Evolutionary conservation across 192 early-diverging fungal species (phyloP), one percentile per base, ranked within the genome.

Genomic region (Lobosporangium transversale): DNA sequence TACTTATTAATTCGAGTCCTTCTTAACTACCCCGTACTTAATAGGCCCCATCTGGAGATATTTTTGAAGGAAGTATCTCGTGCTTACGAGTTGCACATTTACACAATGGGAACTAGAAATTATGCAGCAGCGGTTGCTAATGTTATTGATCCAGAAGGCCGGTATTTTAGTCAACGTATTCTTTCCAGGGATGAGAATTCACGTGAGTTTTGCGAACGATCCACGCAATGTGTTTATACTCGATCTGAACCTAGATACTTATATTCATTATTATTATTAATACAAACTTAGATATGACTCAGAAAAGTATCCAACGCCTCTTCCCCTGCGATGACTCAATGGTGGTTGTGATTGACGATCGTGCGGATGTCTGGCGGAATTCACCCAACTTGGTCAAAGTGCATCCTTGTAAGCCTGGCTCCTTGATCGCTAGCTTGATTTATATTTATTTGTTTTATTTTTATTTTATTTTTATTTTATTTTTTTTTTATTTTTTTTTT

Each of bases 311-410:
- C 7, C 71, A 89, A 32, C 82, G 98, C 10, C 82, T 99, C 44
- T 98, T 99, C 73, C 96, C 98, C 10, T 91, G 91, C 55, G 94
- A 98, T 79, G 92, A 91, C 33, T 94, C 91, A 27, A 98, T 99
- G 97, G 98, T 97, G 2, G 93, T 96, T 4, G 91, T 94, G 43
- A 84, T 99, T 14, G 98, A 99, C 71, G 98, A 99, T 81, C 88
- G 97, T 23, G 91, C 89, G 0, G 97, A 99, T 75, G 93, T 99
- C 3, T 99, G 98, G 98, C 70, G 82, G 27, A 94, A 89, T 87
- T 91, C 95, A 2, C 92, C 90, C 6, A 96, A 98, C 80, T 65
- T 99, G 26, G 90, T 98, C 45, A 87, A 91, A 51, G 93, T 98
- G 23, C 82, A 88, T 40, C 95, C 95, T 35, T 99, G 94, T 95